phyloP scores from a whole-genome alignment of 805 yeast genomes.

The Nakazawaea holstii region DNA sequence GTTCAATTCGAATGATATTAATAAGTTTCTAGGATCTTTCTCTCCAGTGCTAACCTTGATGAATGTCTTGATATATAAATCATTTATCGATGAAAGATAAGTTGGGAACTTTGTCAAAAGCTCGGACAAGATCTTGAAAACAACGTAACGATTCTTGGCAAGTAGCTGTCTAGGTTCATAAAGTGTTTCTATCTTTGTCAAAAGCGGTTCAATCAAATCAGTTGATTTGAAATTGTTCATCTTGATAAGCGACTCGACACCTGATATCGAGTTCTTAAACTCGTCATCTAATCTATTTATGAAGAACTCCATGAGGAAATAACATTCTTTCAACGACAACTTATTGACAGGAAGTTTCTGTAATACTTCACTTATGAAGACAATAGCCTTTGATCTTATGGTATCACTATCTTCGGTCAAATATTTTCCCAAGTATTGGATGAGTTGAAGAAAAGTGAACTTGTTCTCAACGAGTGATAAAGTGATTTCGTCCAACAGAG shows the following conservation, averaged over 20 bases:
- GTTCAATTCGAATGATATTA: constrained; percentile 62
- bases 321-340: constrained; percentile 38
- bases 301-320: constrained; percentile 52
- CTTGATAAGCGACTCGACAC: constrained; percentile 43
- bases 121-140: constrained; percentile 45
- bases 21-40: constrained; percentile 87
- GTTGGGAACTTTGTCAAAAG: constrained; percentile 26
- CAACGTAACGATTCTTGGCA: constrained; percentile 56
- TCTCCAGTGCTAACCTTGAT: constrained; percentile 76
- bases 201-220: constrained; percentile 28
- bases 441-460: constrained; percentile 35
- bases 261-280: constrained; percentile 43
- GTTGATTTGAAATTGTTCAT: constrained; percentile 44
- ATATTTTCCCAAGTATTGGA: constrained; percentile 39
- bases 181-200: constrained; percentile 28
- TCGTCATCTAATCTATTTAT: constrained; percentile 64
- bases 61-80: constrained; percentile 49
- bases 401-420: constrained; percentile 42
- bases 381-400: constrained; percentile 33
- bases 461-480: constrained; percentile 15
- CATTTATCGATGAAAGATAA: constrained; percentile 23
- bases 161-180: constrained; percentile 55
- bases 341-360: constrained; percentile 18
- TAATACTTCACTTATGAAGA: constrained; percentile 35
- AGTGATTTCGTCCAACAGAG: not conserved